phyloP scores from a whole-genome alignment of 768 basidiomycete genomes.

The Trametes cingulata region DNA sequence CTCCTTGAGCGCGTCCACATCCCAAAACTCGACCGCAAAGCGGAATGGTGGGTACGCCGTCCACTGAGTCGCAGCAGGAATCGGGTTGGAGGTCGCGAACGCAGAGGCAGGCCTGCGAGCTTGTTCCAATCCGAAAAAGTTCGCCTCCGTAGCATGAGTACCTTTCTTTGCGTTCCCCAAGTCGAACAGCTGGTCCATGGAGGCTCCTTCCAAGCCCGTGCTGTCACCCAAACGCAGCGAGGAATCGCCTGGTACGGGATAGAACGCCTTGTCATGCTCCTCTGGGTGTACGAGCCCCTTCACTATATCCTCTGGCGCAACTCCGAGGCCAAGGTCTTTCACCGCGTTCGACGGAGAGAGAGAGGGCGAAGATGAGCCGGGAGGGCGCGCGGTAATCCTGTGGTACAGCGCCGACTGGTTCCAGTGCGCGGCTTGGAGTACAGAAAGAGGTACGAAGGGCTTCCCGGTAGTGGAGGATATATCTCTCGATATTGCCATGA shows the following conservation, averaged over 20 bases:
- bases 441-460: slow-evolving; percentile 65
- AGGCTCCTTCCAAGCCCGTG: slow-evolving; percentile 48
- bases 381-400: slow-evolving; percentile 48
- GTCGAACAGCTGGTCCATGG: slow-evolving; percentile 74
- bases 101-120: slow-evolving; percentile 42
- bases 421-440: slow-evolving; percentile 83
- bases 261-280: slow-evolving; percentile 40
- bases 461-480: slow-evolving; percentile 68
- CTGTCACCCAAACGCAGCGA: slow-evolving; percentile 77
- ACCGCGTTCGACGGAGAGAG: slow-evolving; percentile 37
- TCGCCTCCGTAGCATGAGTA: slow-evolving; percentile 42
- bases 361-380: slow-evolving; percentile 36
- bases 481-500: slow-evolving; percentile 73
- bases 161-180: slow-evolving; percentile 17
- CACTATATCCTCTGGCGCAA: slow-evolving; percentile 52
- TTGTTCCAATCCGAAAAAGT: slow-evolving; percentile 65
- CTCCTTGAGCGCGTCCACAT: slow-evolving; percentile 77
- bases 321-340: slow-evolving; percentile 70
- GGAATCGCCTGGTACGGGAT: slow-evolving; percentile 66
- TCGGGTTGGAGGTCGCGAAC: slow-evolving; percentile 29
- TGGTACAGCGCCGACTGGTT: slow-evolving; percentile 65
- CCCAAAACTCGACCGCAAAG: slow-evolving; percentile 91
- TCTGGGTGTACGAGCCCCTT: slow-evolving; percentile 24
- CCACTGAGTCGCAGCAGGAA: slow-evolving; percentile 56
- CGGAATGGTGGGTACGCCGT: slow-evolving; percentile 77